phyloP scores from a whole-genome alignment of 768 basidiomycete species.

The Paxillus involutus region DNA sequence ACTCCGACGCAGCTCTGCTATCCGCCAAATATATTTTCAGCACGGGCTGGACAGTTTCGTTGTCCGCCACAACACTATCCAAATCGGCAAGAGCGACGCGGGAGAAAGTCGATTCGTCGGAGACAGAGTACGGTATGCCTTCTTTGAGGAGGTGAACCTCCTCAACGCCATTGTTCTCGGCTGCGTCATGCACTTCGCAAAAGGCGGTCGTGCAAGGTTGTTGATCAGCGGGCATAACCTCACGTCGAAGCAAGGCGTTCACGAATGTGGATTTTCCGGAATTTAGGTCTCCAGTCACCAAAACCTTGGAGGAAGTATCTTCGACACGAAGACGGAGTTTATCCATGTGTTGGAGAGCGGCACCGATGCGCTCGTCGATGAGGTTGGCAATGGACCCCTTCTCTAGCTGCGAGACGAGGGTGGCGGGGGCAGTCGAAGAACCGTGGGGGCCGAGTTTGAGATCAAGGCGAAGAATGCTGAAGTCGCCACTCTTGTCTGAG shows the following conservation, averaged over 20 bases:
- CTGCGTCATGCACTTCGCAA: constrained; percentile 92
- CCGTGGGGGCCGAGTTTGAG: constrained; percentile 83
- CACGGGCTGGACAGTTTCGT: constrained; percentile 56
- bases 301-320: constrained; percentile 92
- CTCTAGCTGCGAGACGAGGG: constrained; percentile 89
- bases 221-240: constrained; percentile 96
- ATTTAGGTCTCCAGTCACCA: constrained; percentile 97
- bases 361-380: constrained; percentile 78
- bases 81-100: constrained; percentile 66
- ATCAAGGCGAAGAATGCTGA: constrained; percentile 89
- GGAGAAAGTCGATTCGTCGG: constrained; percentile 76
- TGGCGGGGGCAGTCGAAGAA: constrained; percentile 57
- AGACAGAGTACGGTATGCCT: constrained; percentile 62
- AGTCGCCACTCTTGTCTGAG: constrained; percentile 53
- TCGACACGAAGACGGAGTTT: constrained; percentile 84
- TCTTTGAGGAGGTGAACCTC: constrained; percentile 84
- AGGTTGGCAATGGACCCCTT: constrained; percentile 91
- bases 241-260: constrained; percentile 87
- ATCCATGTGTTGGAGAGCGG: constrained; percentile 76
- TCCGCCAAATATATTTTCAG: constrained; percentile 91
- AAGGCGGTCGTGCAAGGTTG: constrained; percentile 98
- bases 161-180: constrained; percentile 76
- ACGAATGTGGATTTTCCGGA: constrained; percentile 99
- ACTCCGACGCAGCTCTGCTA: constrained; percentile 71
- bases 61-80: constrained; percentile 69